Percentiles rank a stretch among this genome's conserved stretches.
Evolutionary conservation across 2,329 filamentous ascomycete genomes (phyloP).

Genomic region (Thyridium curvatum): DNA sequence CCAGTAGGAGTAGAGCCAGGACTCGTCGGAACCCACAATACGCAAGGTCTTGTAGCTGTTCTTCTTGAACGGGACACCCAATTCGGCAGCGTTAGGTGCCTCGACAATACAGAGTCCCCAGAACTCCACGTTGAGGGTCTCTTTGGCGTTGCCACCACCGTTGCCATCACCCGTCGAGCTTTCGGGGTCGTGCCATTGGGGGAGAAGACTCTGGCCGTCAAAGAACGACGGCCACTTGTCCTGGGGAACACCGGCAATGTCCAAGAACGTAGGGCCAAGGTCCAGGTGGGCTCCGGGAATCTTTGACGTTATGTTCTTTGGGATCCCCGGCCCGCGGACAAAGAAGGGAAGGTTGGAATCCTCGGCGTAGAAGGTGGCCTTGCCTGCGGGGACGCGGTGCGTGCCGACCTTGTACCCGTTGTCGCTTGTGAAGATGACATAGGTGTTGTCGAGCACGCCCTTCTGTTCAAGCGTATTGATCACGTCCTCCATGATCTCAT

Average conservation of each 20-base stretch:
- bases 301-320: conserved; percentile 9
- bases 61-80: conserved; percentile 2
- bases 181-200: conserved; percentile 17
- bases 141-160: conserved; percentile 4
- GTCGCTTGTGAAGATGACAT: conserved; percentile 19
- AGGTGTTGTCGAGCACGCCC: conserved; percentile 17
- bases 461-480: conserved; percentile 17
- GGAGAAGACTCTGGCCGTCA: conserved; percentile 20
- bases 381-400: conserved; percentile 17
- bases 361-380: conserved; percentile 18
- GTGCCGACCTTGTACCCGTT: conserved; percentile 20
- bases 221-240: conserved; percentile 15
- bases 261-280: conserved; percentile 20
- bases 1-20: conserved; percentile 19
- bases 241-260: conserved; percentile 16
- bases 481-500: conserved; percentile 25
- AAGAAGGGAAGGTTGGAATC: conserved; percentile 22
- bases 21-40: conserved; percentile 13
- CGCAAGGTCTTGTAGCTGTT: conserved; percentile 22
- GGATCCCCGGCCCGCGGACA: conserved; percentile 19
- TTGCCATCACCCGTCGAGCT: conserved; percentile 2
- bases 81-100: conserved; percentile 4
- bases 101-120: conserved; percentile 16
- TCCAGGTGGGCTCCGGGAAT: conserved; percentile 17
- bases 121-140: conserved; percentile 19